phyloP scores from a whole-genome alignment of 2,329 filamentous ascomycete genomes.

The Nannizzia gypsea region DNA sequence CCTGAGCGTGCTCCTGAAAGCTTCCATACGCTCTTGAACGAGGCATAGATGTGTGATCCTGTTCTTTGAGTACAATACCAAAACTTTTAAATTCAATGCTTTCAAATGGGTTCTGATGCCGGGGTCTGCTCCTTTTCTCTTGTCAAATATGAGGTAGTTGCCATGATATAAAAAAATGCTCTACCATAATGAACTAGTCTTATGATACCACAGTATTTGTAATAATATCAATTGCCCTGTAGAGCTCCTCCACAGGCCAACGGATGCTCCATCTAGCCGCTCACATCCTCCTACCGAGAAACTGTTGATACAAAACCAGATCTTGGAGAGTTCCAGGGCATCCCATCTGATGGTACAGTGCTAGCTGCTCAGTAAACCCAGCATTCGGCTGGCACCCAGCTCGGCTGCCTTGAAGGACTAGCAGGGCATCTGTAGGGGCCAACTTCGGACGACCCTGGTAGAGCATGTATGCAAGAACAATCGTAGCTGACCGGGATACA shows the following conservation, averaged over 20 bases:
- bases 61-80: conserved; percentile 1
- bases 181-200: conserved; percentile 2
- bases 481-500: conserved; percentile 80
- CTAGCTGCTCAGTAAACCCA: conserved; percentile 79
- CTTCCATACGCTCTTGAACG: conserved; percentile 43
- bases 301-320: conserved; percentile 52
- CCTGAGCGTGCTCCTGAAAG: conserved; percentile 42
- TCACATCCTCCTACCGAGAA: conserved; percentile 32
- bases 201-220: neutral
- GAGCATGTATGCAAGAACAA: conserved; percentile 74
- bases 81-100: conserved; percentile 2
- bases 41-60: conserved; percentile 35
- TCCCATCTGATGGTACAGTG: conserved; percentile 76
- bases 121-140: neutral
- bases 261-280: conserved; percentile 30
- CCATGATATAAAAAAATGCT: conserved; percentile 1
- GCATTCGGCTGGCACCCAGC: conserved; percentile 76
- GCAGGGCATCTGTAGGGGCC: conserved; percentile 52
- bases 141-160: conserved; percentile 1
- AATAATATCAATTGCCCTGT: neutral
- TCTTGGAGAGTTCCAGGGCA: conserved; percentile 59
- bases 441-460: conserved; percentile 42
- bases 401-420: conserved; percentile 55
- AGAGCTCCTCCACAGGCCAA: conserved; percentile 33
- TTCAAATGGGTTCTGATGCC: neutral